Evolutionary conservation across 1,284 basidiomycete genomes (phyloP), one percentile per base, ranked within the genome.

Genomic region (Ganoderma multipileum): DNA sequence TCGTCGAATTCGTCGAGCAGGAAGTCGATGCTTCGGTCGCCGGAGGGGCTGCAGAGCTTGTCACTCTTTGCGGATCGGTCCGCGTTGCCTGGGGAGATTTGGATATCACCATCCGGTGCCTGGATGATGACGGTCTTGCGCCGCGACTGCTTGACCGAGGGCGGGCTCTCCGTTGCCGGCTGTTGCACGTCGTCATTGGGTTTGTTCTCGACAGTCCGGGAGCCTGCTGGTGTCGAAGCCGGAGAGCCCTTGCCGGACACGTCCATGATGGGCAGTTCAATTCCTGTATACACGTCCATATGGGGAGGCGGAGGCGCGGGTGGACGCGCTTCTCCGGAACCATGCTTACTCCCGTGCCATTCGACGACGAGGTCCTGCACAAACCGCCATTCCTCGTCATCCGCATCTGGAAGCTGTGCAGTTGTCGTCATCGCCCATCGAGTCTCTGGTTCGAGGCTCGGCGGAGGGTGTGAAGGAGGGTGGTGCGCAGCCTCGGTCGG

Each of bases 321-420:
- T 6, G 72, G 67, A 7, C 68, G 65, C 12, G 59, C 26, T 26
- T 70, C 70, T 16, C 59, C 64, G 30, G 44, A 41, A 33, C 33
- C 59, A 14, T 63, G 62, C 20, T 60, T 61, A 4, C 58, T 58
- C 36, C 55, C 65, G 38, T 63, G 69, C 68, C 74, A 73, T 30
- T 72, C 68, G 12, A 71, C 68, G 14, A 79, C 66, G 30, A 79
- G 66, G 6, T 75, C 75, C 44, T 72, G 72, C 0, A 85, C 83
- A 68, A 87, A 86, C 18, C 81, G 82, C 85, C 84, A 87, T 54
- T 87, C 85, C 60, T 87, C 82, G 44, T 81, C 79, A 59, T 79
- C 74, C 61, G 70, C 33, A 50, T 62, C 68, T 52, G 60, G 71
- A 23, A 64, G 67, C 33, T 72, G 71, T 28, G 68, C 38, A 26